Evolutionary conservation across 1,284 basidiomycete species (phyloP).

Genomic region (Ustilago trichophora): DNA sequence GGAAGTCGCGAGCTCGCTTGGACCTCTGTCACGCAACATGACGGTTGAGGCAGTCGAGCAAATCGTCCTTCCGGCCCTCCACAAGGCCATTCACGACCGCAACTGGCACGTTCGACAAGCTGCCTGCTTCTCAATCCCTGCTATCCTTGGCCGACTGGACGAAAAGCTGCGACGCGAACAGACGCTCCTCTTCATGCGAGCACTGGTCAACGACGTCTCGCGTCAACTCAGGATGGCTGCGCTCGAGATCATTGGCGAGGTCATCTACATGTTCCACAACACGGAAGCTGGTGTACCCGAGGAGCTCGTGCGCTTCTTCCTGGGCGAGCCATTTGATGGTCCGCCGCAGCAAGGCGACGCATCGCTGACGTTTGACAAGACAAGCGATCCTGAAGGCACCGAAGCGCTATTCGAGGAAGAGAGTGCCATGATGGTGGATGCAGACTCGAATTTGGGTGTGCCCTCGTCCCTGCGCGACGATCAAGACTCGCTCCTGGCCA

Average conservation of each 20-base stretch:
- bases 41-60: conserved; percentile 75
- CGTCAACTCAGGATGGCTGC: conserved; percentile 80
- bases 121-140: conserved; percentile 82
- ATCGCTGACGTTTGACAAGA: conserved; percentile 44
- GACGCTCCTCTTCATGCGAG: conserved; percentile 55
- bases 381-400: conserved; percentile 36
- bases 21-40: conserved; percentile 84
- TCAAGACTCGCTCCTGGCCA: conserved; percentile 36
- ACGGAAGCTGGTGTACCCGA: conserved; percentile 72
- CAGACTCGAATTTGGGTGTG: conserved; percentile 13
- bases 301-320: conserved; percentile 81
- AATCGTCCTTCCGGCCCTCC: conserved; percentile 75
- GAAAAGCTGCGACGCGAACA: conserved; percentile 41
- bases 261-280: conserved; percentile 83
- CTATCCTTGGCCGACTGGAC: conserved; percentile 30
- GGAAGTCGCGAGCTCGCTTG: conserved; percentile 88
- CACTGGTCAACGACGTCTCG: conserved; percentile 76
- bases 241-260: conserved; percentile 88
- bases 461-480: conserved; percentile 19
- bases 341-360: conserved; percentile 44
- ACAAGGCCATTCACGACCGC: conserved; percentile 76
- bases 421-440: conserved; percentile 35
- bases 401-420: conserved; percentile 43
- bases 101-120: conserved; percentile 89
- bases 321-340: conserved; percentile 70